phyloP scores from a whole-genome alignment of 1,284 basidiomycete genomes.

The Volvariella surrecta region DNA sequence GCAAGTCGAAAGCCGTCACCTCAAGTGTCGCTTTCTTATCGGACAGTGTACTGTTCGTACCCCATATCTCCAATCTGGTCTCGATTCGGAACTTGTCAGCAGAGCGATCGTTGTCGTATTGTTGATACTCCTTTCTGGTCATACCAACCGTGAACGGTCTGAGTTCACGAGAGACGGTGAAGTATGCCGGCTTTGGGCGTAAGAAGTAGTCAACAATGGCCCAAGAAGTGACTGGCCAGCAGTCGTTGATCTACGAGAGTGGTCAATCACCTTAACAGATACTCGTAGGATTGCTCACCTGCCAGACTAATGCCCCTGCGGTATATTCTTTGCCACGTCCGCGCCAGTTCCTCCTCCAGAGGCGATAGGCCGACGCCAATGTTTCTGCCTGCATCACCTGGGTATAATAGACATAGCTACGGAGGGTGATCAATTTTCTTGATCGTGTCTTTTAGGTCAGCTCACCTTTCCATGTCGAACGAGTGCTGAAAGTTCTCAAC shows the following conservation, averaged over 20 bases:
- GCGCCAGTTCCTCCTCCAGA: slow-evolving; percentile 73
- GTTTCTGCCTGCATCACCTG: slow-evolving; percentile 82
- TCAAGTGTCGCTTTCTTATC: slow-evolving; percentile 54
- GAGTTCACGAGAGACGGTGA: slow-evolving; percentile 62
- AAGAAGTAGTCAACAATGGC: slow-evolving; percentile 74
- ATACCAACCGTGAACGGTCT: slow-evolving; percentile 72
- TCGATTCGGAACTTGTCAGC: slow-evolving; percentile 62
- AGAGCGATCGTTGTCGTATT: slow-evolving; percentile 45
- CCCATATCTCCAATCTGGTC: slow-evolving; percentile 72
- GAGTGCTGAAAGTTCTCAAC: slow-evolving; percentile 87
- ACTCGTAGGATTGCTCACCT: slow-evolving; percentile 30
- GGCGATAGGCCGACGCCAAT: slow-evolving; percentile 63
- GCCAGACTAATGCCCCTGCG: slow-evolving; percentile 76
- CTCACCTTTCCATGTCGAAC: slow-evolving; percentile 76
- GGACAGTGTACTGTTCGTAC: slow-evolving; percentile 64
- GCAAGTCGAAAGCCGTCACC: slow-evolving; percentile 63
- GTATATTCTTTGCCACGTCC: slow-evolving; percentile 66
- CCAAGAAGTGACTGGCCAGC: slow-evolving; percentile 79
- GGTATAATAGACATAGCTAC: slow-evolving; percentile 71
- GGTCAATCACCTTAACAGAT: background rate
- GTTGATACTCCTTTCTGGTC: slow-evolving; percentile 66
- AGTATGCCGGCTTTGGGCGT: slow-evolving; percentile 70
- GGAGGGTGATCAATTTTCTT: slow-evolving; percentile 1
- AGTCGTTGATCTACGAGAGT: slow-evolving; percentile 60
- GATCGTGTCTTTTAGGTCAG: slow-evolving; percentile 3